Evolutionary conservation across 2,329 filamentous ascomycete species (phyloP), one percentile per base, ranked within the genome.

Genomic region (Cladorrhinum sp.): DNA sequence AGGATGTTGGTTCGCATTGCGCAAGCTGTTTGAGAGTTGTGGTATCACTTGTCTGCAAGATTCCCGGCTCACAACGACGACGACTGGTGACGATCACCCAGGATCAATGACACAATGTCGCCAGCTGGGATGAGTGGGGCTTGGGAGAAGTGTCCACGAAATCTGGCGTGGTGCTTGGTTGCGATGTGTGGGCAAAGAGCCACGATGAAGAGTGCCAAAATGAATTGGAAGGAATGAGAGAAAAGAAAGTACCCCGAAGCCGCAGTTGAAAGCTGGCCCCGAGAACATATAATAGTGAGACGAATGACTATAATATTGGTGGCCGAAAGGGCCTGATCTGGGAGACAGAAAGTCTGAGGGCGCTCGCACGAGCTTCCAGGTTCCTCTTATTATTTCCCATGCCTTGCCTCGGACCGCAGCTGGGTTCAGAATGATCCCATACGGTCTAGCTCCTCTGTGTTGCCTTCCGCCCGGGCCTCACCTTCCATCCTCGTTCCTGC

Each of bases 381-480:
- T 16, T 29, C 32, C 20, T 51, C 6, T 51, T 25, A n/a, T 54
- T 57, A 50, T 51, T 57, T 54, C 29, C 25, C 51, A 13, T 54
- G 51, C 23, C 27, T 59, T 48, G 52, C 50, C 57, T 58, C 18
- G 54, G 41, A 27, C 58, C 53, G 53, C 36, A 61, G 52, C 51
- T 25, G 60, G 32, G 54, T 59, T 57, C 51, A 50, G 16, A 57
- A 27, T 48, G 54, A 54, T 54, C 62, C 61, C 54, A 62, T 63
- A 59, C 62, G 59, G 59, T 50, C 58, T 64, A 59, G 59, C 61
- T 57, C 54, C 57, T 59, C 36, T 58, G 52, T 52, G 50, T 50
- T 50, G 56, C 25, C 25, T 55, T 38, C 61, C 48, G 45, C 48
- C 38, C 49, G 23, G 58, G 57, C 55, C 52, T 62, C 56, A 62